Conservation (phyloP, 768 basidiomycete genomes). For the Paxillus involutus region DNA sequence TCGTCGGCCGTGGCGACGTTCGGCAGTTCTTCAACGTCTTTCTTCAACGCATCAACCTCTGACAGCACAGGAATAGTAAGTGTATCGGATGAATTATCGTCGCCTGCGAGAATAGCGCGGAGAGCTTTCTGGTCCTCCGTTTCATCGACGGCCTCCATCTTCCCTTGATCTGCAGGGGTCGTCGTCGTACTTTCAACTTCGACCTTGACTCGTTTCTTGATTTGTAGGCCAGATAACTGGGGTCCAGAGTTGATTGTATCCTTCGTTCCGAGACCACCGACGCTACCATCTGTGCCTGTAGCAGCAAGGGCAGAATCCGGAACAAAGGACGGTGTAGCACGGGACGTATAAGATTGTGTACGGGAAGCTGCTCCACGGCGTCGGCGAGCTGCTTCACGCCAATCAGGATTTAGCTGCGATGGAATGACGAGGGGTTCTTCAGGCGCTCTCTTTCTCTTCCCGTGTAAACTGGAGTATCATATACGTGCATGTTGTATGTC, state of each 20-base stretch:
- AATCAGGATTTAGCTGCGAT: conserved; percentile 83
- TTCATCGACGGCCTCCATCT: conserved; percentile 41
- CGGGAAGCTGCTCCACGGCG: conserved; percentile 33
- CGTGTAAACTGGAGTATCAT: conserved; percentile 38
- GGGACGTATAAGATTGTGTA: no score
- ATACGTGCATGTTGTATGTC: background rate
- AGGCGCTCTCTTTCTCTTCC: conserved; percentile 36
- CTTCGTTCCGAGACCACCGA: conserved; percentile 72
- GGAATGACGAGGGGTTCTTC: conserved; percentile 69
- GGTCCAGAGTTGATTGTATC: conserved; percentile 81
- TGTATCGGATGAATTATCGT: conserved; percentile 34
- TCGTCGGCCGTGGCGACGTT: conserved; percentile 77
- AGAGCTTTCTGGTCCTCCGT: conserved; percentile 82
- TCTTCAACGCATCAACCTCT: conserved; percentile 81
- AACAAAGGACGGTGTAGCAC: conserved; percentile 47
- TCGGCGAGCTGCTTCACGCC: conserved; percentile 77
- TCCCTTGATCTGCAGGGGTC: conserved; percentile 13
- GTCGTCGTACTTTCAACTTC: conserved; percentile 11
- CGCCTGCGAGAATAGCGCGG: conserved; percentile 69
- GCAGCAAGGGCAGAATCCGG: conserved; percentile 58
- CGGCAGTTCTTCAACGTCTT: conserved; percentile 81
- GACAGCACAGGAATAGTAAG: conserved; percentile 44
- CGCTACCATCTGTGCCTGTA: conserved; percentile 68
- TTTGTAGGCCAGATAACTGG: conserved; percentile 65
- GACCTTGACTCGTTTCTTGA: conserved; percentile 34